Evolutionary conservation across 768 basidiomycete species (phyloP).

Genomic region (Kwoniella newhampshirensis): DNA sequence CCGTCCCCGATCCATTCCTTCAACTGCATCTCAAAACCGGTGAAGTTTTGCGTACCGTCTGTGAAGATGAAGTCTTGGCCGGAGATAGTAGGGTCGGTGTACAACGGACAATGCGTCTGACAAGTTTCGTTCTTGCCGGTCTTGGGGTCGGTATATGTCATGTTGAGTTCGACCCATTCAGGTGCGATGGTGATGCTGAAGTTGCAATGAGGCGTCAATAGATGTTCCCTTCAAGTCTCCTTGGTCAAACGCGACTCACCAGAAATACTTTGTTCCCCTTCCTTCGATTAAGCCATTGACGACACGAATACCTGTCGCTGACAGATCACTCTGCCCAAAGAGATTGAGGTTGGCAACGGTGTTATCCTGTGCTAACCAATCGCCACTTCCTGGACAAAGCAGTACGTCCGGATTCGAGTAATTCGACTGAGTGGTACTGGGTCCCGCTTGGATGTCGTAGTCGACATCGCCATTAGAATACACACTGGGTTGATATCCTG

Average conservation of each 20-base stretch:
- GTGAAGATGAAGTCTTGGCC: constrained; percentile 94
- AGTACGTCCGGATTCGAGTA: constrained; percentile 54
- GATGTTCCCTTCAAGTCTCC: neutral
- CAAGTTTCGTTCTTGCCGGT: constrained; percentile 77
- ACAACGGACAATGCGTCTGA: constrained; percentile 73
- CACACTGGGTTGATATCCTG: constrained; percentile 56
- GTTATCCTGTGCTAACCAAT: constrained; percentile 79
- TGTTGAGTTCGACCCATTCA: constrained; percentile 73
- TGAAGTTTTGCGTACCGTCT: constrained; percentile 60
- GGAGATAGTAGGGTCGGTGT: constrained; percentile 68
- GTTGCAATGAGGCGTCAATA: neutral
- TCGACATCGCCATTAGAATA: too few species aligned
- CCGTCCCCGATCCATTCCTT: constrained; percentile 70
- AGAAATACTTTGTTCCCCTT: constrained; percentile 84
- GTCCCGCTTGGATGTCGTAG: constrained; percentile 58
- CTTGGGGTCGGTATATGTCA: constrained; percentile 74
- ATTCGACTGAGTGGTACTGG: constrained; percentile 39
- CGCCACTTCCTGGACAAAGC: constrained; percentile 80
- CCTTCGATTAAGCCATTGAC: constrained; percentile 84
- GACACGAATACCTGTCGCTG: constrained; percentile 75
- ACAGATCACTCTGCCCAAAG: constrained; percentile 70
- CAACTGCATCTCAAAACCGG: constrained; percentile 83
- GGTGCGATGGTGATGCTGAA: constrained; percentile 80
- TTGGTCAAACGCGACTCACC: constrained; percentile 58
- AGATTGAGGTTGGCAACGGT: constrained; percentile 72